A percentile compares a stretch with the other conserved stretches of the same genome.
Conservation (phyloP, 2,329 filamentous ascomycete species). For the Fusarium fracticaudum region DNA sequence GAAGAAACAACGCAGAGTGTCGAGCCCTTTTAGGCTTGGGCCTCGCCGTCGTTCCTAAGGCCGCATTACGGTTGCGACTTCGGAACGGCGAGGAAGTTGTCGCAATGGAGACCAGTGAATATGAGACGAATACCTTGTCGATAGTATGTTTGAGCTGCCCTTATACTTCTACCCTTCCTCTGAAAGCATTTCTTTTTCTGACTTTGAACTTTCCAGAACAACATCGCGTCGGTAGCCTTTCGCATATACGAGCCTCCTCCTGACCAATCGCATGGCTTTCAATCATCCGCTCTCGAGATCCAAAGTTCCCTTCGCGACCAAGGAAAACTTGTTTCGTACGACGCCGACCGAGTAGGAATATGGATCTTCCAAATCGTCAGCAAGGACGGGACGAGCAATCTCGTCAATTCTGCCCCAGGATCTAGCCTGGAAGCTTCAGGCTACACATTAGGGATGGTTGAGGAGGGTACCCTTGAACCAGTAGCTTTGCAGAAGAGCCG, state of each 20-base stretch:
- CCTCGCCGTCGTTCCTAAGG: slow-evolving; percentile 36
- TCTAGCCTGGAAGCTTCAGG: slow-evolving; percentile 56
- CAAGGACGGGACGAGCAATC: slow-evolving; percentile 51
- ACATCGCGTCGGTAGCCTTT: slow-evolving; percentile 64
- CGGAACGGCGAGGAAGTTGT: slow-evolving; percentile 46
- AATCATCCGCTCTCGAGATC: slow-evolving; percentile 59
- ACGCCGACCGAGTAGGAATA: slow-evolving; percentile 59
- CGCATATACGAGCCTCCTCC: slow-evolving; percentile 63
- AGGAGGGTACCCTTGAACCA: slow-evolving; percentile 63
- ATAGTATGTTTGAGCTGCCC: slow-evolving; percentile 53
- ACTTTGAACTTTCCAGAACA: slow-evolving; percentile 55
- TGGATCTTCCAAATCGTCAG: slow-evolving; percentile 64
- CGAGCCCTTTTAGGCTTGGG: slow-evolving; percentile 27
- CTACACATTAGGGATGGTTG: slow-evolving; percentile 55
- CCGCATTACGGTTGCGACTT: slow-evolving; percentile 42
- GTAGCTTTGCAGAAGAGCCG: slow-evolving; percentile 58
- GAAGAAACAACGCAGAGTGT: slow-evolving; percentile 2
- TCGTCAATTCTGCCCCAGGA: slow-evolving; percentile 46
- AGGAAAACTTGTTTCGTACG: slow-evolving; percentile 64
- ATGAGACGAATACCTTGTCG: slow-evolving; percentile 69
- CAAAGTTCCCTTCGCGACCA: slow-evolving; percentile 61
- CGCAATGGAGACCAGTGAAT: slow-evolving; percentile 72
- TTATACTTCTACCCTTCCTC: not conserved
- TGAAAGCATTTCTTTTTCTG: slow-evolving; percentile 1
- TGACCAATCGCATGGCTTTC: slow-evolving; percentile 56